Conservation (phyloP, 1,139 yeast genomes). For the Taphrina communis region DNA sequence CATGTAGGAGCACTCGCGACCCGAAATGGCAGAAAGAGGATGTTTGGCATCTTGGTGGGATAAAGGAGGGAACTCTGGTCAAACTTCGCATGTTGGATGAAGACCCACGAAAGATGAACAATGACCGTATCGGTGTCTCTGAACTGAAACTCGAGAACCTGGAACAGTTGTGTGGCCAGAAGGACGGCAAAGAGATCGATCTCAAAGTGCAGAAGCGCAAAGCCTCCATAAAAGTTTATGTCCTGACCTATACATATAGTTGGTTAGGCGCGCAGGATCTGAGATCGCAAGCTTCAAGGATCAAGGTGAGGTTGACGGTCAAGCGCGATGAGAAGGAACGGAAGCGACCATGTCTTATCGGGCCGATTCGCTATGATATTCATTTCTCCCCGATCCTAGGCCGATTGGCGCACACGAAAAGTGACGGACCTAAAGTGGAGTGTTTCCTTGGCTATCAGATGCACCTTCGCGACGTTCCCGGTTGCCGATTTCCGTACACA, state of each 20-base stretch:
- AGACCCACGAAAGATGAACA: conserved; percentile 34
- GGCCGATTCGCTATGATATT: conserved; percentile 31
- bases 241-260: conserved; percentile 16
- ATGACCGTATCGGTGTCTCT: conserved; percentile 36
- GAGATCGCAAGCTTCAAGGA: conserved; percentile 10
- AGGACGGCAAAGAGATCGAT: conserved; percentile 16
- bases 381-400: conserved; percentile 39
- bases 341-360: conserved; percentile 19
- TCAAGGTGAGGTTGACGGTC: conserved; percentile 23
- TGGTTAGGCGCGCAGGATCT: conserved; percentile 24
- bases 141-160: conserved; percentile 8
- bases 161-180: conserved; percentile 14
- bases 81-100: conserved; percentile 32
- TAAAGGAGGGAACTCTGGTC: conserved; percentile 26
- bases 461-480: conserved; percentile 39
- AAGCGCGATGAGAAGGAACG: conserved; percentile 6
- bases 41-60: conserved; percentile 38
- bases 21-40: conserved; percentile 39
- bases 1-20: conserved; percentile 28
- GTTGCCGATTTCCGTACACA: conserved; percentile 29
- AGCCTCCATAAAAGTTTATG: conserved; percentile 20
- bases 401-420: conserved; percentile 26
- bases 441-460: conserved; percentile 33
- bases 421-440: conserved; percentile 14
- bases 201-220: conserved; percentile 39